Base-by-base conservation (phyloP, 2,329 filamentous ascomycete species). In the Neopestalotiopsis clavispora region DNA sequence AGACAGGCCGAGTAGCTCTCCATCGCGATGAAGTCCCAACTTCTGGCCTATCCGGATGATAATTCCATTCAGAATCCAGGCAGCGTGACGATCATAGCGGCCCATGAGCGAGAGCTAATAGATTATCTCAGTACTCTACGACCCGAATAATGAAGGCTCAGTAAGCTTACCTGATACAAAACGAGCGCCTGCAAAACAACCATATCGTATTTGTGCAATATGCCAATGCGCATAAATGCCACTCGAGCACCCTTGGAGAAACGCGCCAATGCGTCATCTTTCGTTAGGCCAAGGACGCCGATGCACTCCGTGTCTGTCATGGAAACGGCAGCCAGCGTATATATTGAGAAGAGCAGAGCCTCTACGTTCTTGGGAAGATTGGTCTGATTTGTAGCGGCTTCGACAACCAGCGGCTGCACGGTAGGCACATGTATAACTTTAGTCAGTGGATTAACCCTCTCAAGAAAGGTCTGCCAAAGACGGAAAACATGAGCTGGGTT, bases 391-490 rank as follows among this genome's bases (percentile, higher is more conserved):
- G 84, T 84, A 1, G 86, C 87, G 2, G 90, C 90, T 69, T 92
- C 87, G 49, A 92, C 84, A 7, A 94, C 82, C 60, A 87, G 85
- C 2, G 87, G 85, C 74, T 94, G 90, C 4, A 94, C 78, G 0
- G 90, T 90, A 0, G 92, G 92, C 1, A 91, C 86, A 75, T 95
- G 93, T 30, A 94, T 89, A 60, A 90, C 75, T 68, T 78, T 78
- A 64, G 77, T 78, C 63, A 79, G 52, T 7, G 92, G 92, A 74
- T 95, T 92, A 67, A 95, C 89, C 70, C 93, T 90, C 63, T 93
- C 89, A 5, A 94, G 81, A 72, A 91, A 94, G 9, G 89, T 83
- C 76, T 94, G 91, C 93, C 93, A 95, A 4, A 95, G 84, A 65
- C 86, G 85, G 74, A 93, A 90, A 32, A 92, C 87, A 42, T 93